phyloP scores from a whole-genome alignment of 805 yeast genomes.

The Pichia pseudocactophila region DNA sequence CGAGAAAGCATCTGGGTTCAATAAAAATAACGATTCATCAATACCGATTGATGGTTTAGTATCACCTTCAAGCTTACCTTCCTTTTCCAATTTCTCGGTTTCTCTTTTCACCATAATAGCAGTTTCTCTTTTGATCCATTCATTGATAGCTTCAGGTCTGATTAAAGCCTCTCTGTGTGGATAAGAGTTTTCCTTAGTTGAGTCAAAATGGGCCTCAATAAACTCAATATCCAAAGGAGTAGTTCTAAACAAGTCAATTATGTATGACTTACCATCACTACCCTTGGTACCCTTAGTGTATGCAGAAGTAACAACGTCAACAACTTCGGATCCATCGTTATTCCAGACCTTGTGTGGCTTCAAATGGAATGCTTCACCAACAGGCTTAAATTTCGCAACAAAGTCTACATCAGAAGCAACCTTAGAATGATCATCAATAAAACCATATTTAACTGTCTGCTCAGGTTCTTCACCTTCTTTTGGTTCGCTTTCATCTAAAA shows the following conservation, averaged over 20 bases:
- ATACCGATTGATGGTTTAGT: conserved; percentile 42
- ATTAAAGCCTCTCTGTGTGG: conserved; percentile 76
- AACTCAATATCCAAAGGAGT: conserved; percentile 81
- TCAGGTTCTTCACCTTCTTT: conserved; percentile 27
- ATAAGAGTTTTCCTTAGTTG: conserved; percentile 42
- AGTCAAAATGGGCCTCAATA: conserved; percentile 46
- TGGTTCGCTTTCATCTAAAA: conserved; percentile 39
- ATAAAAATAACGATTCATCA: conserved; percentile 43
- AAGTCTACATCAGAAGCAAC: conserved; percentile 46
- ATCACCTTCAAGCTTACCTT: conserved; percentile 26
- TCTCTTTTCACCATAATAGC: conserved; percentile 42
- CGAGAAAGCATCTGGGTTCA: conserved; percentile 75
- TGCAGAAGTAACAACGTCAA: conserved; percentile 55
- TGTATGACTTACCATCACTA: conserved; percentile 73
- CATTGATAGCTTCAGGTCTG: conserved; percentile 83
- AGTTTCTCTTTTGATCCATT: conserved; percentile 75
- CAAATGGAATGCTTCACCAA: conserved; percentile 72
- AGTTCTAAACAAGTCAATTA: conserved; percentile 75
- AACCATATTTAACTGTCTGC: conserved; percentile 65
- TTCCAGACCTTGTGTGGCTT: conserved; percentile 55
- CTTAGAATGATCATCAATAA: conserved; percentile 47
- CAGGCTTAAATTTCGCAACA: conserved; percentile 42
- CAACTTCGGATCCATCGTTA: conserved; percentile 33
- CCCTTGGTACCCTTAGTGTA: conserved; percentile 84
- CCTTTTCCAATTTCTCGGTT: conserved; percentile 33